Evolutionary conservation across 2,329 filamentous ascomycete species (phyloP).

Genomic region (Fusarium sp.): DNA sequence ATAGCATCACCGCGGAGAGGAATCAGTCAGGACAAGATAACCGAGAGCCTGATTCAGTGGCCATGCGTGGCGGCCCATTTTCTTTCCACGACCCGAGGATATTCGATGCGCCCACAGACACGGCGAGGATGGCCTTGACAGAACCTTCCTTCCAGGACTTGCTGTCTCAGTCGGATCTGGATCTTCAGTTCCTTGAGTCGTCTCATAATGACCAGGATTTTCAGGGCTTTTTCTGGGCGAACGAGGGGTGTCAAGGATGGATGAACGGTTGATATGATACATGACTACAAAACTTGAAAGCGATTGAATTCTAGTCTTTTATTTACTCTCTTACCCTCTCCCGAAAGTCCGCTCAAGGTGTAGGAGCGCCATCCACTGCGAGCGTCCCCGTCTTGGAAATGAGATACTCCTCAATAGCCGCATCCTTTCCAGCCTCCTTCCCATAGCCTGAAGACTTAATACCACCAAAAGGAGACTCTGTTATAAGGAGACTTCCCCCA

Average conservation of each 20-base stretch:
- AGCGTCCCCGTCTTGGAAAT: constrained; percentile 53
- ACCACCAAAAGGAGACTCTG: constrained; percentile 14
- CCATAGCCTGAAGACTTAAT: constrained; percentile 37
- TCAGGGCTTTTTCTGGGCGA: not conserved
- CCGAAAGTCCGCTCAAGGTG: not conserved
- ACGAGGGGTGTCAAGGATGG: not conserved
- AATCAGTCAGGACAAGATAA: not conserved
- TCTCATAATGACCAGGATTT: not conserved
- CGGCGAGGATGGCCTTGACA: not conserved
- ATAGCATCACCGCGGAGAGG: not conserved
- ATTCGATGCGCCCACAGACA: not conserved
- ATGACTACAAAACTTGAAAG: not conserved
- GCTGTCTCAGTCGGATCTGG: not conserved
- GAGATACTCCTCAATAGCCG: constrained; percentile 57
- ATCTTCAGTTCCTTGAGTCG: not conserved
- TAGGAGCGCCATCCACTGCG: not conserved
- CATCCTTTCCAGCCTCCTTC: constrained; percentile 54
- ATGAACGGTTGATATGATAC: not conserved
- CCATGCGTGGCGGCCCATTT: not conserved
- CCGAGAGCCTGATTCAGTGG: not conserved
- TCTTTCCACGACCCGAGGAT: not conserved
- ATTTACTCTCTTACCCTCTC: not conserved
- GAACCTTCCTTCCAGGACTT: not conserved
- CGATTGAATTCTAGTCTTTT: not conserved
- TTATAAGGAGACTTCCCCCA: not conserved